Conservation (phyloP, 148 eudicot genomes). For the Beta vulgaris region DNA sequence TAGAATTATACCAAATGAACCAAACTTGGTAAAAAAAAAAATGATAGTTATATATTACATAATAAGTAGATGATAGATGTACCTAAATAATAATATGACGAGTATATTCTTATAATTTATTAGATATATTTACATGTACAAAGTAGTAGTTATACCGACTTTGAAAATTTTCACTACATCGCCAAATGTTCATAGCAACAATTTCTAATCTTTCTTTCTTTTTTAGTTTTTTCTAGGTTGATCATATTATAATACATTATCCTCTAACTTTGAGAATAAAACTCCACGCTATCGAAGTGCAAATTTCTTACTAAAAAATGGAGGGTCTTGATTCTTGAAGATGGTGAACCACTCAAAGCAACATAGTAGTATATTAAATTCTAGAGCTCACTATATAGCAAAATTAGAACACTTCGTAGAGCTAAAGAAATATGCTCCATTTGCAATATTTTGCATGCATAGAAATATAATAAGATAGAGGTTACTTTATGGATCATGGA, state of each 20-base stretch:
- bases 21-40: too few relatives aligned
- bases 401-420: neutral
- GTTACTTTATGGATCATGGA: neutral
- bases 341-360: slow-evolving; percentile 4
- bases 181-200: neutral
- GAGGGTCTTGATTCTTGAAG: neutral
- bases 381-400: neutral
- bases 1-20: too few relatives aligned
- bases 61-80: too few relatives aligned
- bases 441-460: neutral
- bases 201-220: neutral
- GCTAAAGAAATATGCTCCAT: neutral
- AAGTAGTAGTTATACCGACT: neutral
- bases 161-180: neutral
- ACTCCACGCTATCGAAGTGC: slow-evolving; percentile 1
- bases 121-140: neutral
- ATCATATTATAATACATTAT: slow-evolving; percentile 6
- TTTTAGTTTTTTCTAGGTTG: neutral
- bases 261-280: slow-evolving; percentile 11
- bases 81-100: too few relatives aligned
- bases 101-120: too few relatives aligned
- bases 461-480: neutral
- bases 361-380: too few relatives aligned
- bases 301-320: slow-evolving; percentile 3
- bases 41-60: too few relatives aligned